Percentiles rank a stretch among this genome's conserved stretches.
phyloP scores from a whole-genome alignment of 805 yeast species.

The Candida mattraensis region DNA sequence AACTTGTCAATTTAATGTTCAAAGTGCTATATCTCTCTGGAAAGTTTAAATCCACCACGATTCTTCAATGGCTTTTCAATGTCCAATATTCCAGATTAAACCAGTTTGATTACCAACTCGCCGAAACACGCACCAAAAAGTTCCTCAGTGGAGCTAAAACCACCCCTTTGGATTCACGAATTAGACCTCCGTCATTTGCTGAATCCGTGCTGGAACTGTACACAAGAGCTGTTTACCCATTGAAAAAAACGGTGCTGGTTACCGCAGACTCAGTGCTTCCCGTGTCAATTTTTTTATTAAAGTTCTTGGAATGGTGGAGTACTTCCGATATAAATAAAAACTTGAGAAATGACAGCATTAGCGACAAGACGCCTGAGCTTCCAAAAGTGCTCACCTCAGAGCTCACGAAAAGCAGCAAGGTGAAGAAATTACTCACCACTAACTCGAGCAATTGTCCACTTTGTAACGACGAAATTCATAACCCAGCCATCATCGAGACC shows the following conservation, averaged over 20 bases:
- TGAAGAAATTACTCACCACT: constrained; percentile 23
- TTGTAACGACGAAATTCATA: constrained; percentile 61
- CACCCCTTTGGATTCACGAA: constrained; percentile 26
- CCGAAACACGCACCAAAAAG: constrained; percentile 26
- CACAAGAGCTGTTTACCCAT: constrained; percentile 19
- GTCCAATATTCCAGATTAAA: constrained; percentile 67
- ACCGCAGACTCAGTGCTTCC: constrained; percentile 59
- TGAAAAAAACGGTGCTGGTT: constrained; percentile 26
- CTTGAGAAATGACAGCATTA: constrained; percentile 45
- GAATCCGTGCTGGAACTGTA: constrained; percentile 34
- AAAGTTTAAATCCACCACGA: constrained; percentile 56
- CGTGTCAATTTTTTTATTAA: constrained; percentile 73
- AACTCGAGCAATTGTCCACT: constrained; percentile 57
- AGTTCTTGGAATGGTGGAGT: constrained; percentile 93
- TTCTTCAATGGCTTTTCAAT: constrained; percentile 59
- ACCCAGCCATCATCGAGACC: constrained; percentile 87
- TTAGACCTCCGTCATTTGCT: constrained; percentile 41
- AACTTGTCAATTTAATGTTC: constrained; percentile 52
- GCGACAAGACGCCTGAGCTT: constrained; percentile 24
- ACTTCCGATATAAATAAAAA: constrained; percentile 64
- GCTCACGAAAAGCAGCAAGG: constrained; percentile 9
- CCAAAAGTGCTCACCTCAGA: constrained; percentile 30
- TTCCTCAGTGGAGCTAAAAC: constrained; percentile 12
- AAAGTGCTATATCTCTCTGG: constrained; percentile 70
- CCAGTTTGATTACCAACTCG: constrained; percentile 46